Evolutionary conservation across 495 filamentous ascomycete genomes (phyloP).

Genomic region (Aspergillus conjunctus): DNA sequence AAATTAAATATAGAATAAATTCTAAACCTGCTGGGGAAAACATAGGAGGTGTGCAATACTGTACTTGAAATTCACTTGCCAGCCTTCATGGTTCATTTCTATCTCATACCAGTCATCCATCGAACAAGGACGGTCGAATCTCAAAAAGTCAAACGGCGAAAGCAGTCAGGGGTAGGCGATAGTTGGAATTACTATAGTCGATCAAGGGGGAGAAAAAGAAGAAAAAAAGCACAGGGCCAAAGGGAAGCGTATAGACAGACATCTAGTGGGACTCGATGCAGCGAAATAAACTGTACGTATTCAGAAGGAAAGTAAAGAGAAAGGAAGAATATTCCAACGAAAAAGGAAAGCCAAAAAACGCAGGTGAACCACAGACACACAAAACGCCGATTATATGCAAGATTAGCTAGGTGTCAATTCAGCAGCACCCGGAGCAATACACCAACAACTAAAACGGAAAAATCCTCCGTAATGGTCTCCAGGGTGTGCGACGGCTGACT

Average conservation of each 20-base stretch:
- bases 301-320: slow-evolving; percentile 3
- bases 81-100: slow-evolving; percentile 6
- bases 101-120: slow-evolving; percentile 7
- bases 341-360: slow-evolving; percentile 9
- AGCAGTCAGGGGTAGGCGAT: too few relatives aligned
- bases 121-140: slow-evolving; percentile 4
- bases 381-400: slow-evolving; percentile 35
- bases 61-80: background rate
- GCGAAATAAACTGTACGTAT: slow-evolving; percentile 11
- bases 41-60: too few relatives aligned
- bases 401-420: slow-evolving; percentile 6
- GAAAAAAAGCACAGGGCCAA: slow-evolving; percentile 14
- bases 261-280: slow-evolving; percentile 12
- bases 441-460: background rate
- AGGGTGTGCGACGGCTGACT: background rate
- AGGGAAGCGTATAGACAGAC: slow-evolving; percentile 18
- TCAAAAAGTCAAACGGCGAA: background rate
- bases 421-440: background rate
- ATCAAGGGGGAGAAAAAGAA: slow-evolving; percentile 3
- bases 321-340: slow-evolving; percentile 11
- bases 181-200: background rate
- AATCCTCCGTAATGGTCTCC: background rate
- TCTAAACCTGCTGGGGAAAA: background rate
- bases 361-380: slow-evolving; percentile 13
- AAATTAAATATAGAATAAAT: background rate